Evolutionary conservation across 176 grass and related monocot genomes (phyloP), one percentile per base, ranked within the genome.

Genomic region (Oryza meridionalis): DNA sequence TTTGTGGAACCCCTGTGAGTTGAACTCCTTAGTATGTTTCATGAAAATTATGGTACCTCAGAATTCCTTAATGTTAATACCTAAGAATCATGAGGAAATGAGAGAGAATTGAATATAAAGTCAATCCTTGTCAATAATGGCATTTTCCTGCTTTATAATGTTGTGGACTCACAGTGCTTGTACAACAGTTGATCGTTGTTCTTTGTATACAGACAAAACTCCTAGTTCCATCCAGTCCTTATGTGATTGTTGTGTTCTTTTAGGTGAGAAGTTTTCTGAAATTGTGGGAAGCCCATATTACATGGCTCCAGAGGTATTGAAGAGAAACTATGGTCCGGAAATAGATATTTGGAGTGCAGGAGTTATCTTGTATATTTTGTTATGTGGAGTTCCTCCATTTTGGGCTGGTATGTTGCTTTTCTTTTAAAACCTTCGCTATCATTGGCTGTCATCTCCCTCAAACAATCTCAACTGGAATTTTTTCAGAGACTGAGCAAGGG

Each of bases 221-320:
- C 78, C 17, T 85, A 79, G 19, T 65, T 86, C 80, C 78, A 81
- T 67, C 33, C 15, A 12, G 26, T 49, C 13, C n/a, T 82, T 83
- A 86, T 88, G 35, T 21, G 38, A 58, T 44, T 37, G 17, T 85
- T 88, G 19, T 80, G 75, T 51, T 22, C 69, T 46, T 69, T 66
- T 79, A 99, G 96, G 96, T 82, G 96, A 99, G 85, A 96, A 75
- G 9, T 99, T 96, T 84, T 99, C 96, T 85, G 96, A 99, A 92
- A 99, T 99, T 81, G 96, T 99, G 32, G 96, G 96, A 87, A 99
- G 96, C 80, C 96, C 96, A 29, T 99, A 99, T 80, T 99, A 99
- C 81, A 99, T 99, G 96, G 93, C 96, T 59, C 96, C 96, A 1
- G 96, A 99, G 86, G 96, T 99, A 77, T 78, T 99, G 73, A 99